These are phyloP conservation scores for Pholiota molesta DNA, from an alignment of 768 basidiomycete genomes.

Conservation along the genomic window DNA sequence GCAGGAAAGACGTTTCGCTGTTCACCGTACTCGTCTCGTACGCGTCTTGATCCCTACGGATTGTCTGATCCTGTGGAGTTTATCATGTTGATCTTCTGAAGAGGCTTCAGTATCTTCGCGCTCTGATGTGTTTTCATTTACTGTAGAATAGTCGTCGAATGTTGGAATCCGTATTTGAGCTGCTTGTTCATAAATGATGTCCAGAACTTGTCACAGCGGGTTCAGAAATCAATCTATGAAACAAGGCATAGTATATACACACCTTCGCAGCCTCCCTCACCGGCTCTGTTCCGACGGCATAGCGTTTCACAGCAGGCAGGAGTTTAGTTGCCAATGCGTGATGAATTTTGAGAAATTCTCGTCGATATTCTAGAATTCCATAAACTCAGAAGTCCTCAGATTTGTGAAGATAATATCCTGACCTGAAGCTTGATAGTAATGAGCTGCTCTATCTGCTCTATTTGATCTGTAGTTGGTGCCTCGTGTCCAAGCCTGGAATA, in stretches of 20 bases:
- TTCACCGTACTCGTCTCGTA: conserved; percentile 49
- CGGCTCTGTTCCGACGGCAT: conserved; percentile 84
- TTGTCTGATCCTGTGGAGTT: conserved; percentile 21
- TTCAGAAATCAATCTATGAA: background rate
- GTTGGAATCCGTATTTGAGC: conserved; percentile 85
- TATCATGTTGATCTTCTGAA: conserved; percentile 29
- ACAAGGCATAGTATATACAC: conserved; percentile 24
- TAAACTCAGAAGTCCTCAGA: background rate
- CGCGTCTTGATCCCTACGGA: conserved; percentile 24
- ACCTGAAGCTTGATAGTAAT: conserved; percentile 93
- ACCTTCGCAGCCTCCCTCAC: conserved; percentile 92
- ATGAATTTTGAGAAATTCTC: conserved; percentile 90
- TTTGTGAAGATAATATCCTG: conserved; percentile 12
- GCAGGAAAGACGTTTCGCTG: conserved; percentile 76
- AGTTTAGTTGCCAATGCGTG: conserved; percentile 78
- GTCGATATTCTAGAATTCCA: conserved; percentile 76
- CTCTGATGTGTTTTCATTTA: conserved; percentile 52
- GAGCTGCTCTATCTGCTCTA: conserved; percentile 94
- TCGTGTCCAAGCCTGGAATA: conserved; percentile 74
- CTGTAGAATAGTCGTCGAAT: conserved; percentile 66
- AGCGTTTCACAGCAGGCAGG: conserved; percentile 88
- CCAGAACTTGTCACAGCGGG: conserved; percentile 73
- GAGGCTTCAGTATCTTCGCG: conserved; percentile 33
- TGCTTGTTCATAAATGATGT: conserved; percentile 93
- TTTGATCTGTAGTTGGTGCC: conserved; percentile 77